Percentiles rank a stretch among this genome's conserved stretches.
Conservation (phyloP, 371 early-diverging fungal species). For the Phascolomyces articulosus region DNA sequence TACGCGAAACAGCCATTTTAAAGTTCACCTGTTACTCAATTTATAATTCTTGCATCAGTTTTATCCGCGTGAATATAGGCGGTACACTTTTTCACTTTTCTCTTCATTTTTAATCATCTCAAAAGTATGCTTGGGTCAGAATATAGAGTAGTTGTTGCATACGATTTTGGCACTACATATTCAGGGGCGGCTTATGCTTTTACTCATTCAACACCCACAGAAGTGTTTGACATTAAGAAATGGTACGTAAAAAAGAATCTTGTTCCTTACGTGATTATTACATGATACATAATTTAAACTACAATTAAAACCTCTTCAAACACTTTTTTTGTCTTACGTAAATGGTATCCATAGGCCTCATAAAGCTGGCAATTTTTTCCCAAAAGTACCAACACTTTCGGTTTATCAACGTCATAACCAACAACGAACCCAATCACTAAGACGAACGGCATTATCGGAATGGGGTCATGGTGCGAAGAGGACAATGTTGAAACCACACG, state of each 20-base stretch:
- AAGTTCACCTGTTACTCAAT: too few relatives aligned
- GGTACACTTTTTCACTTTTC: too few relatives aligned
- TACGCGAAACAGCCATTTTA: too few relatives aligned
- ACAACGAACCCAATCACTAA: background rate
- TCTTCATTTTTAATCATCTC: too few relatives aligned
- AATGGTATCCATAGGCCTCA: conserved; percentile 42
- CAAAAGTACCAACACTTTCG: conserved; percentile 53
- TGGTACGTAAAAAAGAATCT: conserved; percentile 35
- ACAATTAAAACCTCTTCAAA: too few relatives aligned
- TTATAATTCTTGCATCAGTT: too few relatives aligned
- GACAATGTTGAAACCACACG: conserved; percentile 49
- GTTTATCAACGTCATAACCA: conserved; percentile 30
- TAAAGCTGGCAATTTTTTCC: conserved; percentile 53
- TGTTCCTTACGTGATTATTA: too few relatives aligned
- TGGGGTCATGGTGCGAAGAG: conserved; percentile 62
- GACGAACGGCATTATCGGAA: conserved; percentile 24
- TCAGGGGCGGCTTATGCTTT: conserved; percentile 64
- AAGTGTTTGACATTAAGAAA: conserved; percentile 58
- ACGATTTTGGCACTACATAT: conserved; percentile 56
- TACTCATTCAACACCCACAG: conserved; percentile 45
- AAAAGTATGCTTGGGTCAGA: conserved; percentile 5
- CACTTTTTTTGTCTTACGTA: background rate
- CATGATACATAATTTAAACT: too few relatives aligned
- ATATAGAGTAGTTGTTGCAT: conserved; percentile 51
- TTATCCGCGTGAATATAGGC: too few relatives aligned